Conservation (phyloP, 805 yeast species). For the Yamadazyma scolyti region DNA sequence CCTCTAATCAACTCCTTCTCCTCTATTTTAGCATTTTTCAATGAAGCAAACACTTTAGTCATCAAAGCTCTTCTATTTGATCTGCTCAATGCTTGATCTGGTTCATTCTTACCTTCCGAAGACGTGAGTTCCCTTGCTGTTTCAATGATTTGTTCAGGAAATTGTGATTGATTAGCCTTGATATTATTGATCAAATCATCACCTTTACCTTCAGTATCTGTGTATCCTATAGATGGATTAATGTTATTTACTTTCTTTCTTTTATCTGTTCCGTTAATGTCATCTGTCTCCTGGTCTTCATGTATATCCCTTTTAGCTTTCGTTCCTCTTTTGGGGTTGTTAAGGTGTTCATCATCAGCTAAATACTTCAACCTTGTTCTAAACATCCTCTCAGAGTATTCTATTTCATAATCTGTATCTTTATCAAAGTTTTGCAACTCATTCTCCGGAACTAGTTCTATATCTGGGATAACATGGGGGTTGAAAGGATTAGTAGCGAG, state of each 20-base stretch:
- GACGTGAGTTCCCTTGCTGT: too few relatives aligned
- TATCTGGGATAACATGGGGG: slow-evolving; percentile 33
- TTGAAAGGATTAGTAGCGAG: slow-evolving; percentile 59
- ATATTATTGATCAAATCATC: too few relatives aligned
- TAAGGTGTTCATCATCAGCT: slow-evolving; percentile 35
- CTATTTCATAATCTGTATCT: slow-evolving; percentile 47
- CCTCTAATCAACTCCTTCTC: slow-evolving; percentile 23
- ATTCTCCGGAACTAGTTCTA: slow-evolving; percentile 25
- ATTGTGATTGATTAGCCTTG: too few relatives aligned
- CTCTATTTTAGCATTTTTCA: slow-evolving; percentile 1
- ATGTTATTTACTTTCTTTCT: slow-evolving; percentile 3
- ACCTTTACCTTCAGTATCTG: too few relatives aligned
- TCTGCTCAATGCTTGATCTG: slow-evolving; percentile 12
- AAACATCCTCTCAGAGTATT: slow-evolving; percentile 48
- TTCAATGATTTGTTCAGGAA: too few relatives aligned
- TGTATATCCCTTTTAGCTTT: slow-evolving; percentile 24
- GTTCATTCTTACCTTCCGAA: background rate
- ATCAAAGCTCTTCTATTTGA: slow-evolving; percentile 17
- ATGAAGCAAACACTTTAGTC: background rate
- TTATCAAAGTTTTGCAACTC: slow-evolving; percentile 32
- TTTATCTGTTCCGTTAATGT: slow-evolving; percentile 6
- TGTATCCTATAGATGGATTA: too few relatives aligned
- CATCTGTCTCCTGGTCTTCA: slow-evolving; percentile 11
- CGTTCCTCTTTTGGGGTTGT: slow-evolving; percentile 29
- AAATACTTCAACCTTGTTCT: slow-evolving; percentile 36